Base-by-base conservation (phyloP, 208 protist genomes). In the Leishmania tropica region DNA sequence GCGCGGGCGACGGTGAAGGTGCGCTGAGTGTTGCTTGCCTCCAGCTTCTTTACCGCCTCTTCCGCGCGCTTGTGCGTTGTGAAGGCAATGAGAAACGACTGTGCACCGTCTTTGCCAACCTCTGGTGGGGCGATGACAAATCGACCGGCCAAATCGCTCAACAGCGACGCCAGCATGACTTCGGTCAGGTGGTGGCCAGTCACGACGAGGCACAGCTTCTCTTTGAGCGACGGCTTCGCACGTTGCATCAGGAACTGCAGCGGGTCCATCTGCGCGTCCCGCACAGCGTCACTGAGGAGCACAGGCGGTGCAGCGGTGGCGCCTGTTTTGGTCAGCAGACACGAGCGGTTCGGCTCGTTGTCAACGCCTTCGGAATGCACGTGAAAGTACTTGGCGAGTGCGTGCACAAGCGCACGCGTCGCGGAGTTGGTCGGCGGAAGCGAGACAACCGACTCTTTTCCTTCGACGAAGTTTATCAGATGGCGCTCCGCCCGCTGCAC, bases 301-400 rank as follows among this genome's bases (percentile, higher is more conserved):
- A 88, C 72, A 28, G 81, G 78, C 19, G 93, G 91, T 8, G 86
- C 56, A 10, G 60, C 21, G 2, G 85, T 94, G 65, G 83, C 82
- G 45, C 83, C 53, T 8, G 88, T 94, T 70, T 84, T 89, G 40
- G 84, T 91, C 54, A 96, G 83, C 1, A 94, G 56, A 40, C 85
- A 91, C 1, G 87, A 86, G 6, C 93, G 90, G 42, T 91, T 76
- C 64, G 90, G 87, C 58, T 88, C 92, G 31, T 35, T 31, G 84
- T 95, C 93, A 10, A 93, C 81, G 70, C 85, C 81, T 54, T 92
- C 87, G 24, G 88, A 90, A 10, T 64, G 68, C 28, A 97, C 80
- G 74, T 90, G 82, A 80, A 92, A 97, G 84, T 93, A 95, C 35
- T 74, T 76, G 45, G 88, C 85, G 28, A 95, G 83, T 10, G 85